Base-by-base conservation (phyloP, 257 asterid species). In the Solanum megistacrolobum region DNA sequence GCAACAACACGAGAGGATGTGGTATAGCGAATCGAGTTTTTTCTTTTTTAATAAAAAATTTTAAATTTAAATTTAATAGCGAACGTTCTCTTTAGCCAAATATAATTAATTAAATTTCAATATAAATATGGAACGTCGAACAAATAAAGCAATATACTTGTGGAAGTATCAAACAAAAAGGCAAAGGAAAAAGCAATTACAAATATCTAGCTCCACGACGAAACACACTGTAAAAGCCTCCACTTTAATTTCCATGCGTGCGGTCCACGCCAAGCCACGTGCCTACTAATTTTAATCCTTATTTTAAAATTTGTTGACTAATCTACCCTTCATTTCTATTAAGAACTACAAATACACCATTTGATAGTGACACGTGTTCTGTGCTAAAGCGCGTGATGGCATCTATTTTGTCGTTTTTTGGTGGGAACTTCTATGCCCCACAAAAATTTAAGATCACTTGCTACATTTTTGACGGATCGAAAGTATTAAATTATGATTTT, bases 201-300 rank as follows among this genome's bases (percentile, higher is more conserved):
- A 73, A 58, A 14, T 1, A 58, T 52, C 7, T 9, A 29, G 25
- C 31, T 52, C 43, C 83, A 69, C 86, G 46, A 85, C 88, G 25
- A 29, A 78, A 78, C 62, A 78, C 34, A 38, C 66, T 18, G 29
- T 4, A 62, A 62, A 62, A 9, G 29, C 31, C 43, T 20, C 9
- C 2, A 72, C 81, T 79, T 1, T 12, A 36, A 69, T 74, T 71
- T 74, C 76, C 88, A 86, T 62, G 88, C 89, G 87, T 88, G 91
- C 89, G 90, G 90, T 89, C 88, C 87, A 88, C 90, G 91, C 88
- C 85, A 87, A 78, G 71, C 79, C 90, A 88, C 91, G 91, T 88
- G 90, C 86, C 89, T 87, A 73, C 90, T 84, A 38, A 75, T 23
- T 65, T 4, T 73, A 85, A 68, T 88, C 27, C 0, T 21, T 13